Evolutionary conservation across 108 stramenopile genomes (phyloP).

Genomic region (Mayamaea pseudoterrestris): DNA sequence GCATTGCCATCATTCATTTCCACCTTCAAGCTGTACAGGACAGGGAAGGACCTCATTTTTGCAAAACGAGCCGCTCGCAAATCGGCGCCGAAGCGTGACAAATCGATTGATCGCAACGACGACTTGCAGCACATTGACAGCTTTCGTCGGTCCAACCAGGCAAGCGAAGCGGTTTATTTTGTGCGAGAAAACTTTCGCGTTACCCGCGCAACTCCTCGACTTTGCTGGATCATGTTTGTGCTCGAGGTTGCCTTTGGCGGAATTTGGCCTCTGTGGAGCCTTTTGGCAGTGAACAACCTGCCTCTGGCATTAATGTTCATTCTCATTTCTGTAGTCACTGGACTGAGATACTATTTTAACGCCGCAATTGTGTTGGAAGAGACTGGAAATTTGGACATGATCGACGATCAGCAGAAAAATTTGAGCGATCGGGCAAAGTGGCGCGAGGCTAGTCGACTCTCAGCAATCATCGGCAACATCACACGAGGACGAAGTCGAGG

Average conservation of each 20-base stretch:
- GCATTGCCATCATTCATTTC: neutral
- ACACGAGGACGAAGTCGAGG: constrained; percentile 17
- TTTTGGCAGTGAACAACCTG: constrained; percentile 20
- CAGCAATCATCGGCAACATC: constrained; percentile 22
- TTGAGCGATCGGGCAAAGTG: constrained; percentile 15
- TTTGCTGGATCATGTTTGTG: constrained; percentile 26
- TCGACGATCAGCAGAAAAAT: constrained; percentile 15
- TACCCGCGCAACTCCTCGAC: constrained; percentile 25
- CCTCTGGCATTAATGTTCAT: constrained; percentile 13
- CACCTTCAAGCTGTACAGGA: constrained; percentile 5
- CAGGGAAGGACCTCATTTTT: neutral
- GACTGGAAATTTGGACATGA: constrained; percentile 20
- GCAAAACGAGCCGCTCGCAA: neutral
- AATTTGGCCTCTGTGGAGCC: constrained; percentile 28
- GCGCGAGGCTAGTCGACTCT: constrained; percentile 24
- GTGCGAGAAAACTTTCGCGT: constrained; percentile 35
- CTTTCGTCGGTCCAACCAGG: neutral
- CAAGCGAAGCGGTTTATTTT: constrained; percentile 23
- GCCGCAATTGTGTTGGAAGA: constrained; percentile 20
- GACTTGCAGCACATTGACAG: neutral
- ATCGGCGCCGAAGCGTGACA: neutral
- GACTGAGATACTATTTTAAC: constrained; percentile 16
- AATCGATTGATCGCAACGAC: neutral
- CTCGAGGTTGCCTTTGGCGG: constrained; percentile 41
- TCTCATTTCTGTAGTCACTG: constrained; percentile 10